Conservation (phyloP, 2,329 filamentous ascomycete genomes). For the Microsporum canis region DNA sequence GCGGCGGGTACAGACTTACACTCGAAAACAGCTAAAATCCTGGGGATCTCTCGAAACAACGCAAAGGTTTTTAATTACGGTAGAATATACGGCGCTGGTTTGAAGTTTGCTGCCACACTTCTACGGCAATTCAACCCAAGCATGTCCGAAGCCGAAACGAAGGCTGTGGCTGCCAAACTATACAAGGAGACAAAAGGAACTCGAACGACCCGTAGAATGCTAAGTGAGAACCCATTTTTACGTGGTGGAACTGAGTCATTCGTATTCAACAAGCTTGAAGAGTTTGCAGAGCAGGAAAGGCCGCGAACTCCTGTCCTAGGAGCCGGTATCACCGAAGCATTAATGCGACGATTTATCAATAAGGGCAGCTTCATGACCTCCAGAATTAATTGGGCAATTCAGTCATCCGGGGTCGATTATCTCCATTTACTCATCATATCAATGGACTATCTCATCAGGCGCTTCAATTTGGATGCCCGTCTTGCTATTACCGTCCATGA, state of each 20-base stretch:
- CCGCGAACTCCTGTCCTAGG: conserved; percentile 86
- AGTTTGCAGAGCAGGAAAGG: conserved; percentile 88
- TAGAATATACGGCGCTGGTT: conserved; percentile 92
- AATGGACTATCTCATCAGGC: conserved; percentile 86
- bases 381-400: conserved; percentile 98
- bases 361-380: conserved; percentile 90
- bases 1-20: conserved; percentile 87
- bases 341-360: conserved; percentile 77
- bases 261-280: conserved; percentile 95
- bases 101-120: conserved; percentile 84
- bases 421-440: conserved; percentile 82
- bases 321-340: conserved; percentile 88
- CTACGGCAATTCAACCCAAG: conserved; percentile 86
- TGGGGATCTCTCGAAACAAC: conserved; percentile 88
- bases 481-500: conserved; percentile 93
- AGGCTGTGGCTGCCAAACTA: conserved; percentile 62
- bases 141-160: conserved; percentile 67
- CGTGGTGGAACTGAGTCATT: conserved; percentile 92
- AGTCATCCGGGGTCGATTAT: conserved; percentile 94
- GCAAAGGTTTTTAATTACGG: conserved; percentile 99
- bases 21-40: conserved; percentile 79
- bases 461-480: conserved; percentile 74
- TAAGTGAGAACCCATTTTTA: conserved; percentile 77
- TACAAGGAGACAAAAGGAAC: conserved; percentile 85
- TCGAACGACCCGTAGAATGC: conserved; percentile 61